Conservation (phyloP, 2,329 filamentous ascomycete genomes). For the Fusarium euwallaceae region DNA sequence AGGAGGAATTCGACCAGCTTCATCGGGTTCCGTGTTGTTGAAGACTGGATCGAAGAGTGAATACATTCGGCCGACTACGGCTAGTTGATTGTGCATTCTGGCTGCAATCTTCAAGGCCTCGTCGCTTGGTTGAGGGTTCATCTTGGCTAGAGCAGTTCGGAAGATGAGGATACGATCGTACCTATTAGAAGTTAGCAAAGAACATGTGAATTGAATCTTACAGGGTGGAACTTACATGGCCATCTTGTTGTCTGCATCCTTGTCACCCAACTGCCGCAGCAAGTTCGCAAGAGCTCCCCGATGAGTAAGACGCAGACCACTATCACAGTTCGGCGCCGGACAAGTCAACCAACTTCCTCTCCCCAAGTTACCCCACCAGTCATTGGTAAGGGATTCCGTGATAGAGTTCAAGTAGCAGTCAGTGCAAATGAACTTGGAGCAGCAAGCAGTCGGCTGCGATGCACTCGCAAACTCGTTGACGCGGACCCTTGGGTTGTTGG, state of each 20-base stretch:
- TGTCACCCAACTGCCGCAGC: conserved; percentile 1
- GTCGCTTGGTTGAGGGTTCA: not conserved
- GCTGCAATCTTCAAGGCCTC: not conserved
- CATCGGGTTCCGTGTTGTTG: not conserved
- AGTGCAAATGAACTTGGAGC: conserved; percentile 13
- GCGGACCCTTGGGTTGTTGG: not conserved
- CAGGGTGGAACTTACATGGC: not conserved
- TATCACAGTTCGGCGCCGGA: not conserved
- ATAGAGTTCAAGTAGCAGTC: not conserved
- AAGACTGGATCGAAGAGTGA: conserved; percentile 5
- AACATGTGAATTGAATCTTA: rapidly evolving
- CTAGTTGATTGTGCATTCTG: not conserved
- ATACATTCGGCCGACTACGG: not conserved
- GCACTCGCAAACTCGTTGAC: conserved; percentile 7
- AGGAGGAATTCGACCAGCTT: not conserved
- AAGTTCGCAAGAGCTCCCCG: conserved; percentile 3
- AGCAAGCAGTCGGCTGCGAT: not conserved
- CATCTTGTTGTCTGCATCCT: conserved; percentile 2
- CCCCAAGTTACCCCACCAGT: conserved; percentile 3
- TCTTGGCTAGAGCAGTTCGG: not conserved
- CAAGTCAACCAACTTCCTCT: not conserved
- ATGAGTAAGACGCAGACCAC: not conserved
- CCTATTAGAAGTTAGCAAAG: not conserved
- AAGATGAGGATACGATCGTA: conserved; percentile 6
- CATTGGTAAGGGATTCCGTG: not conserved